Conservation (phyloP, 2,329 filamentous ascomycete genomes). For the Paecilomyces dactylethromorphus region DNA sequence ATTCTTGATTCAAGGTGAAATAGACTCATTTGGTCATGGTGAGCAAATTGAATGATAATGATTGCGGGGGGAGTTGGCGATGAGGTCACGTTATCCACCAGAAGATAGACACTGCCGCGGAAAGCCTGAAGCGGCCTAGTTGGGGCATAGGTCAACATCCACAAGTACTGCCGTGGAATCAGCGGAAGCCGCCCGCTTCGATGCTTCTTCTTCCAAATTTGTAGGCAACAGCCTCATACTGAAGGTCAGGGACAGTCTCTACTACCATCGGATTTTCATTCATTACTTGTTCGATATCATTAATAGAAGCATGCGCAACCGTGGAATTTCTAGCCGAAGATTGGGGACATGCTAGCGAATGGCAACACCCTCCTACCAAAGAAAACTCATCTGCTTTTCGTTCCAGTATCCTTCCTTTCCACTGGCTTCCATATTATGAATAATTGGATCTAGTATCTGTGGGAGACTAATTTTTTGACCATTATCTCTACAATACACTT, state of each 20-base stretch:
- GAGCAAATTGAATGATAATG: background rate
- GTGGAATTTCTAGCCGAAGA: background rate
- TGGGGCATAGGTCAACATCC: background rate
- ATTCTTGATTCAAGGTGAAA: background rate
- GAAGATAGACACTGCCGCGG: background rate
- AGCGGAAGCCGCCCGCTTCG: background rate
- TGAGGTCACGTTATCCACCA: background rate
- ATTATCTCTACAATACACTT: background rate
- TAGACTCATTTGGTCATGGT: background rate
- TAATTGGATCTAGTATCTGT: background rate
- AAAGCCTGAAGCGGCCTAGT: background rate
- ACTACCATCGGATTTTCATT: background rate
- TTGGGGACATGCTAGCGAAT: background rate
- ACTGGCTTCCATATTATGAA: background rate
- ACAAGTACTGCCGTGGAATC: background rate
- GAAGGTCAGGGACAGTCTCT: background rate
- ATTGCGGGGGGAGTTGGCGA: background rate
- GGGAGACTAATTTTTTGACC: background rate
- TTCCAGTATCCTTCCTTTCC: background rate
- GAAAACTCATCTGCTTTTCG: background rate
- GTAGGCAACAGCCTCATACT: background rate
- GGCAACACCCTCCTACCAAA: background rate
- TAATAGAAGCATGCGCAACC: background rate
- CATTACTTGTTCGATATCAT: background rate
- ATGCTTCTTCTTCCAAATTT: background rate